Evolutionary conservation across 2,329 filamentous ascomycete species (phyloP), one percentile per base, ranked within the genome.

Genomic region (Paecilomyces sp.): DNA sequence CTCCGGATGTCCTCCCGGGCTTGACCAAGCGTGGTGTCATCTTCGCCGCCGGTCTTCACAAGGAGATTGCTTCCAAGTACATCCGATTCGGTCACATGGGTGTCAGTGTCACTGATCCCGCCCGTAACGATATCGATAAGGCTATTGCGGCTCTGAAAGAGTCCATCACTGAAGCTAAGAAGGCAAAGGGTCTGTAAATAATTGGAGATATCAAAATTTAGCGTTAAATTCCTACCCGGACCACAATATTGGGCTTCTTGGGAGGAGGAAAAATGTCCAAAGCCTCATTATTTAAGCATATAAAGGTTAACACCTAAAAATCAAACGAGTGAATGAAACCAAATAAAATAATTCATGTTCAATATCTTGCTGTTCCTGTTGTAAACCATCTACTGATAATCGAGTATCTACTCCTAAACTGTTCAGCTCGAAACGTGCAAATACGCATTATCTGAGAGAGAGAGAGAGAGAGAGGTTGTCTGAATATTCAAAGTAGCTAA

Each of bases 1-100:
- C 89, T 31, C 84, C 92, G 2, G 90, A 96, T 65, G 81, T 99
- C 34, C 82, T 99, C 57, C 92, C 94, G 12, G 92, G 86, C 71
- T 80, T 99, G 63, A 77, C 91, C 63, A 90, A 90, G 79, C 92
- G 89, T 76, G 92, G 92, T 31, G 90, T 99, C 50, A 85, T 99
- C 61, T 97, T 97, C 73, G 94, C 94, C 25, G 94, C 92, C 61
- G 94, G 94, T 62, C 83, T 99, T 68, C 94, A 99, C 81, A 96
- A 94, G 83, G 91, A 95, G 74, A 96, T 96, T 75, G 92, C 90
- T 2, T 80, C 89, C 63, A 94, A 90, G 80, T 99, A 99, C 75
- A 90, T 99, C 67, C 87, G 94, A 30, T 94, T 99, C 70, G 94
- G 94, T 52, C 94, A 97, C 76, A 99, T 99, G 94, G 94, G 94